Conservation (phyloP, 345 rosid genomes). For the Arabidopsis suecica region DNA sequence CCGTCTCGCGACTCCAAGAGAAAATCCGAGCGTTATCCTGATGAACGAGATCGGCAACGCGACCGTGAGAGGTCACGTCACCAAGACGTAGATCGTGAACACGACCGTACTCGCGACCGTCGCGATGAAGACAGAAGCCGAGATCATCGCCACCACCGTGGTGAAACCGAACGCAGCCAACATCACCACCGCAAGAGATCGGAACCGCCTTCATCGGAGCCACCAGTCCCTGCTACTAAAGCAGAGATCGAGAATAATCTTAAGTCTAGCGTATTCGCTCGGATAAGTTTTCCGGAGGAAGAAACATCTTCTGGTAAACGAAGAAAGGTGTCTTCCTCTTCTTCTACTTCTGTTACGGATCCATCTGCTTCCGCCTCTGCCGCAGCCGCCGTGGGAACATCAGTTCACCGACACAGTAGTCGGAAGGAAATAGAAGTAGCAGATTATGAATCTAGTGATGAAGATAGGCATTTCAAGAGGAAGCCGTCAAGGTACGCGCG, state of each 20-base stretch:
- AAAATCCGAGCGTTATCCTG: conserved; percentile 58
- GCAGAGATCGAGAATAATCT: conserved; percentile 47
- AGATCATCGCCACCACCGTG: conserved; percentile 47
- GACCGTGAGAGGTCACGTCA: conserved; percentile 47
- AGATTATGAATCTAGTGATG: conserved; percentile 88
- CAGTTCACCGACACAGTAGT: conserved; percentile 34
- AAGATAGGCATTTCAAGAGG: conserved; percentile 90
- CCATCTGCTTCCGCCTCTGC: conserved; percentile 31
- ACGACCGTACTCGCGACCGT: conserved; percentile 45
- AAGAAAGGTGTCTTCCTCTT: conserved; percentile 56
- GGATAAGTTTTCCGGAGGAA: conserved; percentile 84
- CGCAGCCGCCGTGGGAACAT: conserved; percentile 21
- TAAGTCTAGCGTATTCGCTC: conserved; percentile 87
- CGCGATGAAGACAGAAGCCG: conserved; percentile 48
- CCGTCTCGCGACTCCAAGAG: conserved; percentile 67
- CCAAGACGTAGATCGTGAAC: conserved; percentile 51
- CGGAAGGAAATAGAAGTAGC: conserved; percentile 46
- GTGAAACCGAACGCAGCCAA: conserved; percentile 47
- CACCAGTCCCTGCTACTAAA: conserved; percentile 30
- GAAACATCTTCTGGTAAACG: conserved; percentile 63
- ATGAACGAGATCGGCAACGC: conserved; percentile 45
- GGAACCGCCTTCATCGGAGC: conserved; percentile 47
- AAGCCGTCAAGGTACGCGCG: conserved; percentile 80
- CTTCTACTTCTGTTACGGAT: conserved; percentile 39
- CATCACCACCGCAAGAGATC: conserved; percentile 35